Conservation (phyloP, 768 basidiomycete species). For the Collybia mongolica region DNA sequence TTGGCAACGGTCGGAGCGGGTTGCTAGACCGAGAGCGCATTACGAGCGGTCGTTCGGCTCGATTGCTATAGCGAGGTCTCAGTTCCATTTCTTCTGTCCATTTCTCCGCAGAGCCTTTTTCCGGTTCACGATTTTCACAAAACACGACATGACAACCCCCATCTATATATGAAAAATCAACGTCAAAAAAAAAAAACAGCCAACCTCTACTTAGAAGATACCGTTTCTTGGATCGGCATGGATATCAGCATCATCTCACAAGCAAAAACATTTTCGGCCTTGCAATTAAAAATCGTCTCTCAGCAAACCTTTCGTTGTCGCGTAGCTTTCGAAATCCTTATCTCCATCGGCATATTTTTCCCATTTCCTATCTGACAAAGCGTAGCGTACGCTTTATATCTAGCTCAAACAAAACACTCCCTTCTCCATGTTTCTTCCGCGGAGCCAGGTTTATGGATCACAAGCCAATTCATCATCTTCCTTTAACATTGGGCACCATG, state of each 20-base stretch:
- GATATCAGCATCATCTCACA: conserved; percentile 8
- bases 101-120: conserved; percentile 1
- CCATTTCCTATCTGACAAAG: not conserved
- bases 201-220: conserved; percentile 8
- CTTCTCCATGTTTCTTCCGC: not conserved
- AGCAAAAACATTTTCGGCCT: conserved; percentile 5
- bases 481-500: too few relatives aligned
- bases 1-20: conserved; percentile 65
- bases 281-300: conserved; percentile 10
- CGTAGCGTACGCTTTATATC: not conserved
- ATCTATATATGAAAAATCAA: conserved; percentile 3
- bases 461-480: too few relatives aligned
- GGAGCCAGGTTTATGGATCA: too few relatives aligned
- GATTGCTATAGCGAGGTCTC: conserved; percentile 7
- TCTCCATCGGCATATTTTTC: not conserved
- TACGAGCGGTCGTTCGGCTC: conserved; percentile 11
- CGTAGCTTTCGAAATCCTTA: conserved; percentile 14
- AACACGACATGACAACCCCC: conserved; percentile 4
- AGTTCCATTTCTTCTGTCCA: conserved; percentile 1
- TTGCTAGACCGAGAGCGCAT: conserved; percentile 43
- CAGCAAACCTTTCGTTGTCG: conserved; percentile 14
- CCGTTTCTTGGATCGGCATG: conserved; percentile 7
- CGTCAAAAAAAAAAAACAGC: conserved; percentile 1
- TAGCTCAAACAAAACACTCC: not conserved
- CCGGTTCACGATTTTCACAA: conserved; percentile 1